phyloP scores from a whole-genome alignment of 1,139 yeast genomes.

The Hansenula sp. region DNA sequence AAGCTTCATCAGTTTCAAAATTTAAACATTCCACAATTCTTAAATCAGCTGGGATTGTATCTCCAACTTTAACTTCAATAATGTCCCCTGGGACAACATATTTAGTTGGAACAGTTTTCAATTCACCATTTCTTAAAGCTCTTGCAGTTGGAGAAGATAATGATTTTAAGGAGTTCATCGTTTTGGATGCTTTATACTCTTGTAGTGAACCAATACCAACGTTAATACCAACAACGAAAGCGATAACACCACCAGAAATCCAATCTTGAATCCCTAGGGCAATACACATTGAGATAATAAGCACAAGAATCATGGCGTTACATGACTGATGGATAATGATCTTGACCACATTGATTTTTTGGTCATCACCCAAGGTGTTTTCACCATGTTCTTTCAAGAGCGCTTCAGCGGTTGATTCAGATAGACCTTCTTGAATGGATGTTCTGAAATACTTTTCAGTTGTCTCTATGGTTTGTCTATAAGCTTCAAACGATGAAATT shows the following conservation, averaged over 20 bases:
- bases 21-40: conserved; percentile 59
- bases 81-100: conserved; percentile 81
- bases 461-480: conserved; percentile 25
- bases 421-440: conserved; percentile 44
- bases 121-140: conserved; percentile 62
- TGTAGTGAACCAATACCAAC: conserved; percentile 69
- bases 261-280: conserved; percentile 75
- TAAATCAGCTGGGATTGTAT: conserved; percentile 76
- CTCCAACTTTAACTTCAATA: conserved; percentile 65
- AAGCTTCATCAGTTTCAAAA: conserved; percentile 78
- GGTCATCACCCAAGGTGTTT: conserved; percentile 61
- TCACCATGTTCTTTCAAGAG: conserved; percentile 43
- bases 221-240: conserved; percentile 64
- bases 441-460: conserved; percentile 38
- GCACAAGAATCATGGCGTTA: conserved; percentile 78
- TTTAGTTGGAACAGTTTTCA: conserved; percentile 55
- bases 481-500: conserved; percentile 9
- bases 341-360: conserved; percentile 49
- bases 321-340: conserved; percentile 68
- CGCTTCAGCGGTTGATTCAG: conserved; percentile 20
- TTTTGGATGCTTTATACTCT: conserved; percentile 71
- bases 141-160: conserved; percentile 73
- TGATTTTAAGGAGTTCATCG: conserved; percentile 72
- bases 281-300: conserved; percentile 70
- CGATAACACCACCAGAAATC: conserved; percentile 83